phyloP scores from a whole-genome alignment of 2,329 filamentous ascomycete genomes.

The Fusarium armeniacum region DNA sequence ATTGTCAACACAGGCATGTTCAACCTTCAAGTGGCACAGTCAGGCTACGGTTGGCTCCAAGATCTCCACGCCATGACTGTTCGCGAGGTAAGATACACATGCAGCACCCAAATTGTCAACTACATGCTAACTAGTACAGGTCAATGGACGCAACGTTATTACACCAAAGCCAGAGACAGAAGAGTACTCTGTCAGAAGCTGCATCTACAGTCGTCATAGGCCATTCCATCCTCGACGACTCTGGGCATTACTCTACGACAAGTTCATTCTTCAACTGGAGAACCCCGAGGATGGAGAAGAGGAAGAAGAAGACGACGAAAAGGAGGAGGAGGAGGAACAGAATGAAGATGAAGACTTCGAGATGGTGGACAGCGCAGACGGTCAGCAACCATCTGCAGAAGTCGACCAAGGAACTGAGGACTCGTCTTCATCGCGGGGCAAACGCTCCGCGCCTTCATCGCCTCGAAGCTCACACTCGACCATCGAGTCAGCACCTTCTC shows the following conservation, averaged over 20 bases:
- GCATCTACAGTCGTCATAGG: slow-evolving; percentile 73
- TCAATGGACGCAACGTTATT: slow-evolving; percentile 65
- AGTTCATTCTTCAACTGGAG: slow-evolving; percentile 66
- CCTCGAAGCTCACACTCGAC: slow-evolving; percentile 47
- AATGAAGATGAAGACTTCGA: slow-evolving; percentile 49
- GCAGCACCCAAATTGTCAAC: accelerated
- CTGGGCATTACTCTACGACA: slow-evolving; percentile 62
- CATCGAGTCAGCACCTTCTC: slow-evolving; percentile 44
- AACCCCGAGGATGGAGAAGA: slow-evolving; percentile 55
- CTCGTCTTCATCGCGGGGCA: slow-evolving; percentile 32
- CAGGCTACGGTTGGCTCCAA: slow-evolving; percentile 77
- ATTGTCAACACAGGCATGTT: slow-evolving; percentile 77
- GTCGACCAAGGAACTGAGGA: not conserved
- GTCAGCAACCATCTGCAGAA: not conserved
- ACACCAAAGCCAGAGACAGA: slow-evolving; percentile 79
- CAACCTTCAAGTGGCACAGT: slow-evolving; percentile 73
- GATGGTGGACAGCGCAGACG: slow-evolving; percentile 38
- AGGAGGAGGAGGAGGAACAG: slow-evolving; percentile 52
- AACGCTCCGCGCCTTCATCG: slow-evolving; percentile 42
- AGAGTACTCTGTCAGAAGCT: slow-evolving; percentile 79
- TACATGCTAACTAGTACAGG: slow-evolving; percentile 43
- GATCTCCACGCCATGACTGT: slow-evolving; percentile 77
- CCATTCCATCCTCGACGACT: slow-evolving; percentile 66
- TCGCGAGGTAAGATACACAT: slow-evolving; percentile 61
- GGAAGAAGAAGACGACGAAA: slow-evolving; percentile 53